Evolutionary conservation across 805 yeast species (phyloP), one percentile per base, ranked within the genome.

Genomic region (Scheffersomyces spartinae): DNA sequence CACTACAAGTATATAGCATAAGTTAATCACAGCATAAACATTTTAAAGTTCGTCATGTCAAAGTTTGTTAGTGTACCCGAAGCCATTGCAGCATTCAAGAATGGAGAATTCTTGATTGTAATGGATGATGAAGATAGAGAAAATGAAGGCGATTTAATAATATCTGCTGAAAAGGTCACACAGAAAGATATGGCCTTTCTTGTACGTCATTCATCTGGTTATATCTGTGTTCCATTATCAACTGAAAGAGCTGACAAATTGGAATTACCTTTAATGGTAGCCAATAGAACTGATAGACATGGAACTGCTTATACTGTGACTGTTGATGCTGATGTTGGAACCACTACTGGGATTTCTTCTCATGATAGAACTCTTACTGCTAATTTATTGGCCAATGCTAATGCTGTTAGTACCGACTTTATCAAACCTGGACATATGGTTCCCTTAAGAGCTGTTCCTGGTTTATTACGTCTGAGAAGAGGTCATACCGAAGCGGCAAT

Each of bases 401-500:
- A 35, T 3, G 46, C 76, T 6, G 60, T 55, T 21, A 65, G 93
- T 0, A 55, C 38, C 0, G 86, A 83, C 31, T 82, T 91, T 47
- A 58, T 82, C 46, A 73, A 80, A 42, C 99, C 99, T 0, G 99
- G 99, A 10, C 99, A 91, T 46, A 61, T 91, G 16, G 71, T 88
- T 36, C 99, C 98, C 3, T 64, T 91, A 40, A 68, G 97, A 40
- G 97, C 97, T 3, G 80, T 67, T 12, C 80, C 80, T 13, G 94
- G 95, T 1, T 76, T 94, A 26, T 72, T 91, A 30, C 60, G 74
- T 29, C 56, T 60, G 25, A 79, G 99, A 62, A 64, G 81, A 30
- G 99, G 99, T 9, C 99, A 91, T 49, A 91, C 99, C 7, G 99
- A 91, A 57, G 97, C 98, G 10, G 85, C 84, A 15, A 94, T 91